Evolutionary conservation across 2,329 filamentous ascomycete genomes (phyloP).

Genomic region (Sporothrix brasiliensis): DNA sequence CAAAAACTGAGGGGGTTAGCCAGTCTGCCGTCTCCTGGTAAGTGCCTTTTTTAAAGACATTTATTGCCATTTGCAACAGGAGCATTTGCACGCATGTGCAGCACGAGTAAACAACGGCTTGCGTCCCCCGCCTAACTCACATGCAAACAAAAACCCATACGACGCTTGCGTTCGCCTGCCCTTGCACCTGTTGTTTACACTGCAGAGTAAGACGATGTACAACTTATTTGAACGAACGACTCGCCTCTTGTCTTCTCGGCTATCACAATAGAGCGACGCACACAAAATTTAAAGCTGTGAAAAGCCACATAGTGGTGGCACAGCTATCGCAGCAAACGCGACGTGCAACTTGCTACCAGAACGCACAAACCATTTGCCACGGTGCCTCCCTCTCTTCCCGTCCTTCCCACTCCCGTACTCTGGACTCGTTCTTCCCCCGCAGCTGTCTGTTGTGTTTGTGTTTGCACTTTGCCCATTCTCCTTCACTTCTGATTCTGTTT

Average conservation of each 20-base stretch:
- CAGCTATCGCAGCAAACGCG: neutral
- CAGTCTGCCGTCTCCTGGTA: too few species aligned
- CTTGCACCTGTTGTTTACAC: neutral
- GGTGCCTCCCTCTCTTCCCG: neutral
- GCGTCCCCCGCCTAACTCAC: neutral
- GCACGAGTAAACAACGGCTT: neutral
- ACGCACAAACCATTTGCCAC: neutral
- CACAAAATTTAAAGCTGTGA: neutral
- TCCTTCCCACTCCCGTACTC: neutral
- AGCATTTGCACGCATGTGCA: too few species aligned
- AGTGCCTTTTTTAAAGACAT: too few species aligned
- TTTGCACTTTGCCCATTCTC: neutral
- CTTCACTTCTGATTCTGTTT: neutral
- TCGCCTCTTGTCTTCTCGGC: neutral
- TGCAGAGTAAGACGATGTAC: neutral
- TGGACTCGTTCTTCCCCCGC: neutral
- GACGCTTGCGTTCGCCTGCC: neutral
- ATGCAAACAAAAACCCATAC: neutral
- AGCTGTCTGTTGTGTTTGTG: neutral
- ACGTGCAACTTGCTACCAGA: neutral
- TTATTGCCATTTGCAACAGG: too few species aligned
- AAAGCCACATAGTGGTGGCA: neutral
- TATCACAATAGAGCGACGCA: neutral
- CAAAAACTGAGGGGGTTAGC: too few species aligned
- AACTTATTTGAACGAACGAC: neutral